A percentile compares a stretch with the other conserved stretches of the same genome.
These are phyloP conservation scores for Wickerhamomyces pijperi DNA, from an alignment of 805 yeast genomes.

Conservation along the genomic window DNA sequence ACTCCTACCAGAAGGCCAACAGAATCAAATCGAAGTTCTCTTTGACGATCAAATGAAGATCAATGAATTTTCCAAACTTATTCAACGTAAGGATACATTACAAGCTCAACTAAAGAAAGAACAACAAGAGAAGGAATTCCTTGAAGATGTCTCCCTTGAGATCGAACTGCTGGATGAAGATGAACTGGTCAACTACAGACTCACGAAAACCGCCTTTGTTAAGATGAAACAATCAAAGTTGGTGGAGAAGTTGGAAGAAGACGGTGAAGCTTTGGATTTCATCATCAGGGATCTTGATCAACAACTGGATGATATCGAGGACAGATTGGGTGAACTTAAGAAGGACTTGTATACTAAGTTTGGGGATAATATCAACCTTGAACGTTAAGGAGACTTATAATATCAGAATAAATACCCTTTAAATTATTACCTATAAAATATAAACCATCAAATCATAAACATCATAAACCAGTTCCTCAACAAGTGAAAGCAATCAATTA, in stretches of 20 bases:
- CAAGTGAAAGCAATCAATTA: background rate
- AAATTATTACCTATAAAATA: too few species aligned
- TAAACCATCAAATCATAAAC: too few species aligned
- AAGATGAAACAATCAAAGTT: constrained; percentile 56
- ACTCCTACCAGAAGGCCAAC: constrained; percentile 29
- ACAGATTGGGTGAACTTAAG: constrained; percentile 50
- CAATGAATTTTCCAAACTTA: constrained; percentile 78
- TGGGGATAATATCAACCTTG: constrained; percentile 82
- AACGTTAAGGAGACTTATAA: constrained; percentile 28
- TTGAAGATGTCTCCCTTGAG: constrained; percentile 79
- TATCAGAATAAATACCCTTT: too few species aligned
- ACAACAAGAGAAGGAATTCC: constrained; percentile 68
- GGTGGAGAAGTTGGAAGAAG: constrained; percentile 54
- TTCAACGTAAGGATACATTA: constrained; percentile 54
- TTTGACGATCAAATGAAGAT: constrained; percentile 73
- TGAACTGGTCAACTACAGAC: constrained; percentile 58
- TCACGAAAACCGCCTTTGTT: constrained; percentile 68
- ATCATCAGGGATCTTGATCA: constrained; percentile 35
- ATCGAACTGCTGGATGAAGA: constrained; percentile 77
- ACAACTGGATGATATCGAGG: constrained; percentile 40
- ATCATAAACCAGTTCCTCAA: too few species aligned
- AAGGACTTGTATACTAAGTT: constrained; percentile 75
- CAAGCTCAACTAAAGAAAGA: constrained; percentile 35
- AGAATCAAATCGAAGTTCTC: constrained; percentile 27
- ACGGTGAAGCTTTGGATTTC: constrained; percentile 39